A percentile compares a stretch with the other conserved stretches of the same genome.
These are phyloP conservation scores for Russula sp. DNA, from an alignment of 768 basidiomycete species.

Conservation along the genomic window DNA sequence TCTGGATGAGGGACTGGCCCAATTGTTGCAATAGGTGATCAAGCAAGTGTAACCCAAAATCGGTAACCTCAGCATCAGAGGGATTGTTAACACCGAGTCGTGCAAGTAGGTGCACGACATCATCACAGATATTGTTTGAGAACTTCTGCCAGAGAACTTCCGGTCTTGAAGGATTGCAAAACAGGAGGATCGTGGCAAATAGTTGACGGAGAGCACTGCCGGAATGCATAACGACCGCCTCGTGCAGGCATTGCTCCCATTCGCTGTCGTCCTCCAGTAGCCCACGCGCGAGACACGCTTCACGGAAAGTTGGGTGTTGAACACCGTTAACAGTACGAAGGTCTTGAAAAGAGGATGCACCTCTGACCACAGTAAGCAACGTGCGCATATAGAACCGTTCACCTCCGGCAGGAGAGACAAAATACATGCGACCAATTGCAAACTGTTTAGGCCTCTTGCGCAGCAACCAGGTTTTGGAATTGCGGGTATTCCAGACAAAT, in stretches of 20 bases:
- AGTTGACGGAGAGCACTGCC: background rate
- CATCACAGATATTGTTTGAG: background rate
- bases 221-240: background rate
- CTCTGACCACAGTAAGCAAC: background rate
- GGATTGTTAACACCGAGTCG: too few relatives aligned
- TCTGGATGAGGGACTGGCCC: too few relatives aligned
- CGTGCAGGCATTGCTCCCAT: background rate
- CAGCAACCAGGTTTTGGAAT: accelerated
- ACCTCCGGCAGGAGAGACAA: background rate
- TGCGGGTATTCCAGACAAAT: background rate
- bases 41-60: too few relatives aligned
- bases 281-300: background rate
- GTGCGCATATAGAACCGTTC: background rate
- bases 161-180: background rate
- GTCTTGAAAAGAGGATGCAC: background rate
- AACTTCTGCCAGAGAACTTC: background rate
- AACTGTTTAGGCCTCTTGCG: background rate
- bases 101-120: too few relatives aligned
- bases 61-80: too few relatives aligned
- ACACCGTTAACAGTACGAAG: background rate
- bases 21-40: too few relatives aligned
- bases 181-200: background rate
- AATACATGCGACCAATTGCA: background rate
- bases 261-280: background rate
- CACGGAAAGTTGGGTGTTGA: background rate